Evolutionary conservation across 768 basidiomycete genomes (phyloP), one percentile per base, ranked within the genome.

Genomic region (Arthromyces matolae): DNA sequence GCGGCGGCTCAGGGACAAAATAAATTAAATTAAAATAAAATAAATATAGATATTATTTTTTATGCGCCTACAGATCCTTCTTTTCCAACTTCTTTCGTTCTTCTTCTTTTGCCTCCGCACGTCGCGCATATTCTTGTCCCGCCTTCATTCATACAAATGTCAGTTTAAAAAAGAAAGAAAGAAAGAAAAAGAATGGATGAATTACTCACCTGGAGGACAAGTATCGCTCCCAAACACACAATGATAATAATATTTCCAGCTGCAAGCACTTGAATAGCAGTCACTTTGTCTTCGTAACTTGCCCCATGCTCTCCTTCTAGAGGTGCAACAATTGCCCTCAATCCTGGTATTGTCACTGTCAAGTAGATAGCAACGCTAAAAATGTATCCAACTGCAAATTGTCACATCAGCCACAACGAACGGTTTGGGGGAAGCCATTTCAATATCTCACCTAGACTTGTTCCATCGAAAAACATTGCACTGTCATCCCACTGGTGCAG

Each of bases 391-490:
- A 72, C 92, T 93, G 64, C 47, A 40, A 31, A 22, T 28, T 52
- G 8, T 10, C 24, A 33, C 12, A 25, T 28, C 32, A 34, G 32
- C n/a, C n/a, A n/a, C n/a, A n/a, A n/a, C n/a, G n/a, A n/a, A n/a
- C n/a, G n/a, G n/a, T n/a, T n/a, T n/a, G n/a, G n/a, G n/a, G n/a
- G n/a, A n/a, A n/a, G n/a, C n/a, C n/a, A n/a, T n/a, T n/a, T n/a
- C n/a, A 40, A 35, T 29, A 72, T 33, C 81, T 57, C 55, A 93
- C 93, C 90, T 50, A 95, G 67, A 55, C 82, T 84, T 19, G 86
- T 84, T 18, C 94, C 94, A 65, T 97, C 94, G 64, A 97, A 97
- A 72, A 90, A 93, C 70, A 94, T 78, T 7, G 94, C 94, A 56
- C 88, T 91, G 60, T 96, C 93, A 60, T 85, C 83, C 91, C 93